Base-by-base conservation (phyloP, 2,329 filamentous ascomycete genomes). In the Cytospora paraplurivora region DNA sequence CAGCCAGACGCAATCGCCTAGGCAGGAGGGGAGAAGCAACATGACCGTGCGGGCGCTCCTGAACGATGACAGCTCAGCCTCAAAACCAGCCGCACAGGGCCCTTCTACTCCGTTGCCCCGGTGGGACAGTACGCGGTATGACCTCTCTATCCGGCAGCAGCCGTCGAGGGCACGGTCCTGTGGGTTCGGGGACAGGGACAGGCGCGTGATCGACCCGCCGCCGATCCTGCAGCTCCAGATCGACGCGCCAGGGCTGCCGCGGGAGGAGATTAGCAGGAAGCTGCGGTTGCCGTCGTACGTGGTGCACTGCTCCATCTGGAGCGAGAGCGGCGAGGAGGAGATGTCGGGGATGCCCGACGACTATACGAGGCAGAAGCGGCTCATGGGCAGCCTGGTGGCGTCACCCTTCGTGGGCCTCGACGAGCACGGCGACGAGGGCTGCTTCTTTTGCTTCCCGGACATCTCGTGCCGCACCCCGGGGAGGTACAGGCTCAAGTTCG, bases 371-470 rank as follows among this genome's bases (percentile, higher is more conserved):
- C 91, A 91, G 66, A 85, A 90, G 53, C 83, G 90, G 33, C 78
- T 95, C 49, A 94, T 94, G 89, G 91, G 91, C 19, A 90, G 90
- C 8, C 77, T 92, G 8, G 90, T 93, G 4, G 87, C 89, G 7
- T 91, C 88, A 1, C 88, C 91, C 0, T 93, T 92, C 68, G 86
- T 91, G 7, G 91, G 90, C 8, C 82, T 85, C 60, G 91, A 95
- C 72, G 90, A 94, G 71, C 81, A 87, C 59, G 86, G 87, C 59
- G 76, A 85, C 27, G 88, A 92, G 67, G 91, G 91, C 1, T 92
- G 89, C 71, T 95, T 94, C 79, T 95, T 94, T 75, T 92, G 90
- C 73, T 95, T 95, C 72, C 89, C 90, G 0, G 91, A 95, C 72
- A 80, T 95, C 21, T 93, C 89, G 4, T 92, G 90, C 72, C 85